Conservation (phyloP, 305 asterid species). For the Fraxinus platypoda region DNA sequence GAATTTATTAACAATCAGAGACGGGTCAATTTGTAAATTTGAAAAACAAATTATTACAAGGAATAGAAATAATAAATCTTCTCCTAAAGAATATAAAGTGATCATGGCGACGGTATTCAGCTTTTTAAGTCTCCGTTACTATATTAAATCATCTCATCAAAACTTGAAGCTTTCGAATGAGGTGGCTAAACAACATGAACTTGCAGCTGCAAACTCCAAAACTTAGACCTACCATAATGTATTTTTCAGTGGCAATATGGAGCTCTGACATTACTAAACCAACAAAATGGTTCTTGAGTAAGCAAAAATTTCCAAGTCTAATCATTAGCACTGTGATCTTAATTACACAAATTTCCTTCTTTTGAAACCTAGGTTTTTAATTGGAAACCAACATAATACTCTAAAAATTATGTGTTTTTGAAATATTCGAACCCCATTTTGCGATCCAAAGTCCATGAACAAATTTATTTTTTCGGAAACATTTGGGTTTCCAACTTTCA, state of each 20-base stretch:
- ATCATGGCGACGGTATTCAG: not conserved
- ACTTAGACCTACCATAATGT: not conserved
- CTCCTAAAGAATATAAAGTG: not conserved
- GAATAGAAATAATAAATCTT: too few relatives aligned
- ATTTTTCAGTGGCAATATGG: not conserved
- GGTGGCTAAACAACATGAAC: not conserved
- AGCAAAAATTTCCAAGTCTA: not conserved
- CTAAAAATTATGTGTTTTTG: not conserved
- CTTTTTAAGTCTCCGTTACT: not conserved
- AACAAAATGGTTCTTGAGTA: not conserved
- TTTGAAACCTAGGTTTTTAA: not conserved
- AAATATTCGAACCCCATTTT: not conserved
- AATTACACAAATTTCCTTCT: not conserved
- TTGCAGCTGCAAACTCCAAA: not conserved
- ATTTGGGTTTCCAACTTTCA: not conserved
- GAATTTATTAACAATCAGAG: not conserved
- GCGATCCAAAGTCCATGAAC: not conserved
- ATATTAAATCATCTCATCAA: not conserved
- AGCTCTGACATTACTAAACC: not conserved
- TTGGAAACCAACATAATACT: not conserved
- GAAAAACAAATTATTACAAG: not conserved
- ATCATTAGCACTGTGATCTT: not conserved
- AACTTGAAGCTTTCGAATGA: not conserved
- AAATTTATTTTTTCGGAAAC: not conserved
- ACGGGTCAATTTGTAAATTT: not conserved